Base-by-base conservation (phyloP, 2,329 filamentous ascomycete genomes). In the Purpureocillium lavendulum region DNA sequence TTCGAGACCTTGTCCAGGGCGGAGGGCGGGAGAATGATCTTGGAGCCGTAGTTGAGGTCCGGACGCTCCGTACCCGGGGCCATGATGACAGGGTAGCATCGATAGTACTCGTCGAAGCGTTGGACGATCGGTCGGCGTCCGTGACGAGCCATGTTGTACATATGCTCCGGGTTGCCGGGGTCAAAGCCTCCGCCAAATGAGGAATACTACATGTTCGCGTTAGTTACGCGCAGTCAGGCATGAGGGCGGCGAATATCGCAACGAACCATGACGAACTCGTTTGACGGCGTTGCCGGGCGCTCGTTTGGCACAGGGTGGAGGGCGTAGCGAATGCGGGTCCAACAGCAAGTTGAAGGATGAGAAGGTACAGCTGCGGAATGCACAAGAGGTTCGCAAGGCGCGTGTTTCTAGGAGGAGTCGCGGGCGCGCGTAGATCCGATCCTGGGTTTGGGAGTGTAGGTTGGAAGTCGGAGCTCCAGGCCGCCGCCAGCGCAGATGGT, bases 81-180 rank as follows among this genome's bases (percentile, higher is more conserved):
- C 89, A 98, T 97, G 53, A 83, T 81, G 54, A 96, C 77, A 33
- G 92, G 92, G 57, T 97, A 98, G 70, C 89, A 96, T 55, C 92
- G 83, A 66, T 96, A 97, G 69, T 95, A 97, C 64, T 98, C 92
- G 63, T 98, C 90, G 68, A 98, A 98, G 44, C 89, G 86, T 53
- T 87, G 84, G 39, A 69, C 51, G 65, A 71, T 54, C 60, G 70
- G 61, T 39, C 70, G 64, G 43, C 73, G 68, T 41, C 65, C 62
- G 40, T 56, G 53, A 42, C 59, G 61, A 30, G 67, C 67, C 62
- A 73, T 66, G 55, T 66, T 66, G 54, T 66, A 69, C 53, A 73
- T 64, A 42, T 67, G 61, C 24, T 65, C 61, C n/a, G 69, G 64
- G 49, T 73, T 67, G 44, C 57, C 59, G 42, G 67, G 63, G 50